phyloP scores from a whole-genome alignment of 2,329 filamentous ascomycete species.

The Didymella segeticola region DNA sequence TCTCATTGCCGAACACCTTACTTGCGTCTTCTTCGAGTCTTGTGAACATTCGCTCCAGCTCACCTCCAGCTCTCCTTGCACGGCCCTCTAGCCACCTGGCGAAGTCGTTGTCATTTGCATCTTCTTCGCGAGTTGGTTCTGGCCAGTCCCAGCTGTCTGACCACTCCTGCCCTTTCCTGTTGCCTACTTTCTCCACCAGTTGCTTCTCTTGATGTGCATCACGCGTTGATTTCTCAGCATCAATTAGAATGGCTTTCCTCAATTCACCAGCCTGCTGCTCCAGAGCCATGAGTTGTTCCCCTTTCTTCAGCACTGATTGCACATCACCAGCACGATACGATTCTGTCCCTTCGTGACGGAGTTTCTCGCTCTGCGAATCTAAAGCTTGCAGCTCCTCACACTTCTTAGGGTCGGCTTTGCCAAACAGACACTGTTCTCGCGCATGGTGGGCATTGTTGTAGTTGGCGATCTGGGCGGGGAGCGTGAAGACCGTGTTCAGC shows the following conservation, averaged over 20 bases:
- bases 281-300: constrained; percentile 42
- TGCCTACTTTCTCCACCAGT: constrained; percentile 38
- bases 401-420: constrained; percentile 35
- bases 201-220: constrained; percentile 18
- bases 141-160: constrained; percentile 46
- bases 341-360: constrained; percentile 36
- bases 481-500: constrained; percentile 59
- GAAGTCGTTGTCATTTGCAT: constrained; percentile 11
- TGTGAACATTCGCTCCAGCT: constrained; percentile 12
- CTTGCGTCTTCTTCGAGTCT: constrained; percentile 15
- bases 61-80: constrained; percentile 8
- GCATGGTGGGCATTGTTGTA: constrained; percentile 40
- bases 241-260: constrained; percentile 32
- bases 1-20: constrained; percentile 8
- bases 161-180: constrained; percentile 44
- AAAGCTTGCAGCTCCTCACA: constrained; percentile 37
- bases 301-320: constrained; percentile 36
- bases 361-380: constrained; percentile 26
- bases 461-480: constrained; percentile 41
- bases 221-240: constrained; percentile 1
- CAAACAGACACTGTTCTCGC: constrained; percentile 43
- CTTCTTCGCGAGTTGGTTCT: constrained; percentile 35
- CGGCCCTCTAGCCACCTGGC: constrained; percentile 10
- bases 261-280: constrained; percentile 36
- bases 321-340: constrained; percentile 37